Evolutionary conservation across 345 rosid genomes (phyloP).

Genomic region (Adansonia digitata): DNA sequence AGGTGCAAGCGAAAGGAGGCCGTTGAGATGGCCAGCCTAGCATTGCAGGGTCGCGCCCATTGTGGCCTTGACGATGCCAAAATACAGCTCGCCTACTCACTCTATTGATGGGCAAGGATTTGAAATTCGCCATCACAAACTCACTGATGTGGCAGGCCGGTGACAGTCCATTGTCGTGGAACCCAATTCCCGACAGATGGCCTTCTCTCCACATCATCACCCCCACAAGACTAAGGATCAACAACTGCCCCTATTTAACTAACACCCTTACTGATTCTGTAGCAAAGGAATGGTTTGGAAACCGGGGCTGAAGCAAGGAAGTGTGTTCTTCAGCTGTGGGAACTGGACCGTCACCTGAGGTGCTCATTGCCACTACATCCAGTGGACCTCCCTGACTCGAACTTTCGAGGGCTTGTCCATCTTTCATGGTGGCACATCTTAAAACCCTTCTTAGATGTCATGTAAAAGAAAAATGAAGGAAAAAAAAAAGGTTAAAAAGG

Average conservation of each 20-base stretch:
- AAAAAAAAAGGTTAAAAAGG: neutral
- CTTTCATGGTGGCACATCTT: neutral
- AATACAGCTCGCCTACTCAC: conserved; percentile 49
- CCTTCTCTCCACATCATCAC: conserved; percentile 15
- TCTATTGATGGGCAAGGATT: conserved; percentile 38
- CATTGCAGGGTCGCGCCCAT: conserved; percentile 47
- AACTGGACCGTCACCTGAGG: conserved; percentile 46
- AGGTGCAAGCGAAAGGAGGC: conserved; percentile 48
- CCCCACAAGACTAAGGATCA: conserved; percentile 21
- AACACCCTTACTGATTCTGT: conserved; percentile 36
- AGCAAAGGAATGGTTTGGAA: conserved; percentile 41
- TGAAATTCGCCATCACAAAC: conserved; percentile 40
- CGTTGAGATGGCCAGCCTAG: conserved; percentile 41
- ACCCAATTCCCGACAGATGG: conserved; percentile 21
- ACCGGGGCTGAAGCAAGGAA: conserved; percentile 45
- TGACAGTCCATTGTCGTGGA: conserved; percentile 20
- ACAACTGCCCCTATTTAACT: conserved; percentile 19
- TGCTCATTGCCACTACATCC: conserved; percentile 38
- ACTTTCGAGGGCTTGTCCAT: neutral
- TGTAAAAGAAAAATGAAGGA: neutral
- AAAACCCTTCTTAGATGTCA: neutral
- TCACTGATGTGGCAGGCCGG: conserved; percentile 32
- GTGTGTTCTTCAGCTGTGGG: conserved; percentile 46
- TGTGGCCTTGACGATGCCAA: conserved; percentile 51
- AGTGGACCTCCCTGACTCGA: too few relatives aligned